phyloP scores from a whole-genome alignment of 2,329 filamentous ascomycete species.

The Pseudocercospora musae region DNA sequence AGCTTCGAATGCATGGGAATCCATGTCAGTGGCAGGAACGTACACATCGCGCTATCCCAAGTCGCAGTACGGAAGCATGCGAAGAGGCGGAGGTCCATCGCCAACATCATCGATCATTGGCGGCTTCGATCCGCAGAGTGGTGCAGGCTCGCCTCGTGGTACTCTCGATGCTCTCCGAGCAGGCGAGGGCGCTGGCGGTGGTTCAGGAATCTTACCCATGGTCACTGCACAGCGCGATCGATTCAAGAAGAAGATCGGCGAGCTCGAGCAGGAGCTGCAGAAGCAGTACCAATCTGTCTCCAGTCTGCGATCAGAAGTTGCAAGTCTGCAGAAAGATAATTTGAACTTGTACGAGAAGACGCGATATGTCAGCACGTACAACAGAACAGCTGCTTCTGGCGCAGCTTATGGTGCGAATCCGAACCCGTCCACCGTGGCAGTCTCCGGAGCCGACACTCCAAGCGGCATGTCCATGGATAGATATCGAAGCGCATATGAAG shows the following conservation, averaged over 20 bases:
- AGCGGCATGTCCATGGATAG: slow-evolving; percentile 72
- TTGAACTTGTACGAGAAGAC: slow-evolving; percentile 96
- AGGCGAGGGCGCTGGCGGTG: slow-evolving; percentile 68
- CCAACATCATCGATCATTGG: slow-evolving; percentile 98
- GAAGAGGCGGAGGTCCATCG: slow-evolving; percentile 70
- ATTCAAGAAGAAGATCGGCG: slow-evolving; percentile 92
- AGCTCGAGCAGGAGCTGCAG: slow-evolving; percentile 86
- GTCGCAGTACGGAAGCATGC: slow-evolving; percentile 57
- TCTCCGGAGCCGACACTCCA: slow-evolving; percentile 54
- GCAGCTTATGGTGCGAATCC: slow-evolving; percentile 62
- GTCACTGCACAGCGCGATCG: slow-evolving; percentile 95
- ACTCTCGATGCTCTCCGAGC: slow-evolving; percentile 58
- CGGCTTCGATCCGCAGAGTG: slow-evolving; percentile 68
- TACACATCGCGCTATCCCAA: slow-evolving; percentile 77
- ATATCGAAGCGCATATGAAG: slow-evolving; percentile 90
- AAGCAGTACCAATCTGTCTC: slow-evolving; percentile 79
- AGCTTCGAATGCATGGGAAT: slow-evolving; percentile 77
- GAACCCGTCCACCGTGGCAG: slow-evolving; percentile 67
- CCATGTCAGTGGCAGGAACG: slow-evolving; percentile 88
- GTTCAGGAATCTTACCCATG: slow-evolving; percentile 85
- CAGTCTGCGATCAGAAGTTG: slow-evolving; percentile 83
- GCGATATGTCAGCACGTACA: slow-evolving; percentile 92
- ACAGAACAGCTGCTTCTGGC: slow-evolving; percentile 64
- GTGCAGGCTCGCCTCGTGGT: slow-evolving; percentile 38
- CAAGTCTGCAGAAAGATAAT: slow-evolving; percentile 92